phyloP scores from a whole-genome alignment of 116 monocot genomes.

The Zostera marina region DNA sequence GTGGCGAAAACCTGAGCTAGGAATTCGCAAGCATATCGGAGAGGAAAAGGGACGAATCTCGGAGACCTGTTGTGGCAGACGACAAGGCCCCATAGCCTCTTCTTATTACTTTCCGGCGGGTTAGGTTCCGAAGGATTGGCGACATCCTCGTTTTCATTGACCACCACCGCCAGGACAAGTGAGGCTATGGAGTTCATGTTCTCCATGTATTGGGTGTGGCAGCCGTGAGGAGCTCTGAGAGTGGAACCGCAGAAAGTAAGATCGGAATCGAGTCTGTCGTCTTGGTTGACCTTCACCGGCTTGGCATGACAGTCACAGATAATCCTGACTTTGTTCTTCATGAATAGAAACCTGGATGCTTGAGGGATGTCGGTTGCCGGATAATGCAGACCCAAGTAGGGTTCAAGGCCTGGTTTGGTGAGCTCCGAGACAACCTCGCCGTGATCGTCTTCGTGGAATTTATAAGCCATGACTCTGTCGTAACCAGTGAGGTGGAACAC shows the following conservation, averaged over 20 bases:
- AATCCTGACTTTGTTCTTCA: slow-evolving; percentile 94
- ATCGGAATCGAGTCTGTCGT: slow-evolving; percentile 34
- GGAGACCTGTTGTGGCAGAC: slow-evolving; percentile 75
- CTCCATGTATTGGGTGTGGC: slow-evolving; percentile 86
- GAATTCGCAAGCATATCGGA: slow-evolving; percentile 92
- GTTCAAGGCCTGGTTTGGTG: slow-evolving; percentile 51
- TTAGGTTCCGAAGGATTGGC: not conserved
- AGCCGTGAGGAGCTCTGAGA: slow-evolving; percentile 71
- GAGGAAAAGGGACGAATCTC: slow-evolving; percentile 78
- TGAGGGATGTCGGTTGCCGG: slow-evolving; percentile 96
- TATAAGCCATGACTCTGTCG: slow-evolving; percentile 83
- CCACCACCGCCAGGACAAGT: slow-evolving; percentile 70
- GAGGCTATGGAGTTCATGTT: slow-evolving; percentile 92
- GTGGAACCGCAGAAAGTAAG: slow-evolving; percentile 67
- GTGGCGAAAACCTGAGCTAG: slow-evolving; percentile 72
- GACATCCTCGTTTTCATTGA: slow-evolving; percentile 48
- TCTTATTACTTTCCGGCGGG: slow-evolving; percentile 22
- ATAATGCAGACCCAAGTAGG: slow-evolving; percentile 80
- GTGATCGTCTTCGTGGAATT: slow-evolving; percentile 92
- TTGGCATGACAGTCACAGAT: slow-evolving; percentile 73
- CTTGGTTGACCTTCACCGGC: slow-evolving; percentile 68
- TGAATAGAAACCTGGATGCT: slow-evolving; percentile 84
- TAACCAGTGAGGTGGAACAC: slow-evolving; percentile 77
- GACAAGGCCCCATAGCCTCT: slow-evolving; percentile 84
- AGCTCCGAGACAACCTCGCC: slow-evolving; percentile 81